Conservation (phyloP, 345 rosid genomes). For the Eucalyptus decipiens region DNA sequence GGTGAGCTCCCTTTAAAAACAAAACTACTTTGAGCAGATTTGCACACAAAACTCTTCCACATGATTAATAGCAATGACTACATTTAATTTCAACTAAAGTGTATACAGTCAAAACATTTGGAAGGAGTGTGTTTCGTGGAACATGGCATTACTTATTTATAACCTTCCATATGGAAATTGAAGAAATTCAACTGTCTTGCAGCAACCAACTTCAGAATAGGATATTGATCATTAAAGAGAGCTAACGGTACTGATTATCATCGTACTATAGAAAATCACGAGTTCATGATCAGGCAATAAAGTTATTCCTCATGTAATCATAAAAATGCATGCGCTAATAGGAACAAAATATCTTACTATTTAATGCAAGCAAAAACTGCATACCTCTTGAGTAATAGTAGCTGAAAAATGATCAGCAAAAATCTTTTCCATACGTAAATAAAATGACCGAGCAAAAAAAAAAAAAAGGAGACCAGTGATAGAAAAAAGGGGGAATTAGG, state of each 20-base stretch:
- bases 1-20: background rate
- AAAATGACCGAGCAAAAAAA: background rate
- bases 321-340: background rate
- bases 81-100: background rate
- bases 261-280: background rate
- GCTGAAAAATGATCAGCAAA: background rate
- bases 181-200: background rate
- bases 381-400: background rate
- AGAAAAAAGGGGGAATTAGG: background rate
- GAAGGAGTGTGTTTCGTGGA: background rate
- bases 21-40: background rate
- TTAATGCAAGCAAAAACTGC: background rate
- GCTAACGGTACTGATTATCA: background rate
- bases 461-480: background rate
- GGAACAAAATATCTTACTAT: background rate
- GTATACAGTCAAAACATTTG: background rate
- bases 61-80: background rate
- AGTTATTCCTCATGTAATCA: background rate
- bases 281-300: background rate
- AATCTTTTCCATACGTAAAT: background rate
- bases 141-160: background rate
- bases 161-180: background rate
- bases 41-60: background rate
- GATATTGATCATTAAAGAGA: background rate
- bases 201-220: background rate